Percentiles rank a stretch among this genome's conserved stretches.
Conservation (phyloP, 2,329 filamentous ascomycete species). For the Botrytis tulipae region DNA sequence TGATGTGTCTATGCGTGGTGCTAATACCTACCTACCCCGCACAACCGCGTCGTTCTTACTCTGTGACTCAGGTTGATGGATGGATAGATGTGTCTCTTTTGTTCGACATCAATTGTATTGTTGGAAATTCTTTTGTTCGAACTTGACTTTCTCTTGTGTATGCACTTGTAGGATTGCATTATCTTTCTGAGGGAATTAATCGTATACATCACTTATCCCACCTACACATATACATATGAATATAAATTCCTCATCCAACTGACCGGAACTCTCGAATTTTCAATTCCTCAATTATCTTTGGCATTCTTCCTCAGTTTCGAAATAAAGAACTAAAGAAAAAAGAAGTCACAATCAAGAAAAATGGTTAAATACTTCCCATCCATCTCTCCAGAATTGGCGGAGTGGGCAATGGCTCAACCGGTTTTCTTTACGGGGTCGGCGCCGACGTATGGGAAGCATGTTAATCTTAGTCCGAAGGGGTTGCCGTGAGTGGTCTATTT, state of each 20-base stretch:
- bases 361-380: constrained; percentile 44
- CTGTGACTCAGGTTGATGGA: neutral
- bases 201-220: neutral
- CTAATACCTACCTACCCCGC: neutral
- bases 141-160: no score
- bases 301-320: no score
- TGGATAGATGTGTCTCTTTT: neutral
- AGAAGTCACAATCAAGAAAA: no score
- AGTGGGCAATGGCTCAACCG: constrained; percentile 65
- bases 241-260: neutral
- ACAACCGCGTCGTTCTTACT: neutral
- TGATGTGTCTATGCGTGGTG: neutral
- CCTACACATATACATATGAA: neutral
- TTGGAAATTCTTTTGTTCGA: neutral
- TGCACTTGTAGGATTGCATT: no score
- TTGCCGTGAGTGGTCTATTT: constrained; percentile 42
- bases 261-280: neutral
- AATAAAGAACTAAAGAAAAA: neutral
- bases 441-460: constrained; percentile 62
- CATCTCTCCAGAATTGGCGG: constrained; percentile 53
- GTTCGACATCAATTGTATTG: neutral
- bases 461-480: constrained; percentile 80
- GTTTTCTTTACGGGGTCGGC: constrained; percentile 76
- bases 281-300: neutral
- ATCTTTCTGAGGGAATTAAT: neutral